Base-by-base conservation (phyloP, 2,329 filamentous ascomycete genomes). In the Xylaria sp. region DNA sequence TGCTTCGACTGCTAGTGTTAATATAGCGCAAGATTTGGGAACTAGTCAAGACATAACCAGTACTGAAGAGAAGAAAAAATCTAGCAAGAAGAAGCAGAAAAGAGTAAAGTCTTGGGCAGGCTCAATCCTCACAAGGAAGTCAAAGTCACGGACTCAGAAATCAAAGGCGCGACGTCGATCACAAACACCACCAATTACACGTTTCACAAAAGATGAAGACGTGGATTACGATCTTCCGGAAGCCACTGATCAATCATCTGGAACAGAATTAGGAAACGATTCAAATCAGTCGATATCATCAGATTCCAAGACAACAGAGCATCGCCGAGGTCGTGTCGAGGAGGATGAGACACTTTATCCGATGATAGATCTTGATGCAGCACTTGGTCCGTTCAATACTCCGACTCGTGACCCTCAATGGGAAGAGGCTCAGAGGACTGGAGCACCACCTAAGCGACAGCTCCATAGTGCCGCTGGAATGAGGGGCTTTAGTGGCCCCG, bases 301-400 rank as follows among this genome's bases (percentile, higher is more conserved):
- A 17, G 68, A 78, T 2, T 81, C 81, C 75, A 82, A 81, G 51
- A 79, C 82, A 72, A 67, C 79, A 47, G 79, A 79, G 32, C 77
- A 75, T 4, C 72, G 76, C 19, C 75, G 74, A 69, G 80, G 73
- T 50, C 79, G 79, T 2, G 85, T 32, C 6, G 68, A 88, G 8
- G 68, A 88, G 8, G 88, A 90, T 55, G 93, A 97, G 67, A 79
- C 87, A 2, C 86, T 90, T 61, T 93, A 90, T 75, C 90, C 92
- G 7, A 91, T 98, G 79, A 97, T 99, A 71, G 96, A 99, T 79
- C 83, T 99, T 50, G 96, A 99, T 81, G 95, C 94, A 19, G 96
- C 95, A 30, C 85, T 98, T 1, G 94, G 94, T 1, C 94, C 95
- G 0, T 97, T 97, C 80, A 96, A 97, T 75, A 97, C 94, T 0